Percentiles rank a stretch among this genome's conserved stretches.
Conservation (phyloP, 768 basidiomycete species). For the Pleurotus eryngii region DNA sequence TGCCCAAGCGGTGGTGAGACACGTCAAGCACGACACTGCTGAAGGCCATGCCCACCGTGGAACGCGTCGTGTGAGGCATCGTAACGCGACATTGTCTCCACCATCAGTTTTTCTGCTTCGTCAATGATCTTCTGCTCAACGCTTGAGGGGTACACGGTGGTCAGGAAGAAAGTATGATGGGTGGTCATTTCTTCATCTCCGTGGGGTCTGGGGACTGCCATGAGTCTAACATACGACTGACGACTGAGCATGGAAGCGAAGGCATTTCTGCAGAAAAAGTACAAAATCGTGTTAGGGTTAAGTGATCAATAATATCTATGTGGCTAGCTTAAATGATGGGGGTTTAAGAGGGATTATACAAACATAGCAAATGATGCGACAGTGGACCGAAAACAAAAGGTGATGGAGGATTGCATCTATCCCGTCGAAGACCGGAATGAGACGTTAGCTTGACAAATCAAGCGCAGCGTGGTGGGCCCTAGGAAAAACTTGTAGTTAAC, state of each 20-base stretch:
- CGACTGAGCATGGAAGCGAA: no score
- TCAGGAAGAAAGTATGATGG: no score
- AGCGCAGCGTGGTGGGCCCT: background rate
- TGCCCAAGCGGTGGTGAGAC: background rate
- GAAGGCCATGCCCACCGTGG: slow-evolving; percentile 55
- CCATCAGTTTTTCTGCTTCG: slow-evolving; percentile 68
- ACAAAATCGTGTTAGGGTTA: background rate
- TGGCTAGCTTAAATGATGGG: background rate
- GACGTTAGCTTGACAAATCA: background rate
- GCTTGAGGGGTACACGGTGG: slow-evolving; percentile 44
- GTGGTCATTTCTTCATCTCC: no score
- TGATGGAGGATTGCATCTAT: background rate
- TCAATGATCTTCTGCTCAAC: slow-evolving; percentile 50
- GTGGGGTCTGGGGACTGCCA: no score
- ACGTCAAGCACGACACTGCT: slow-evolving; percentile 7
- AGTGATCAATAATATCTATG: background rate
- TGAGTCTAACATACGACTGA: no score
- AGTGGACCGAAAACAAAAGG: background rate
- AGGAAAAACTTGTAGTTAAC: slow-evolving; percentile 2
- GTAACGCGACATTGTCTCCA: slow-evolving; percentile 69
- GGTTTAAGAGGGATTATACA: slow-evolving; percentile 4
- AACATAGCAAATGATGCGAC: slow-evolving; percentile 6
- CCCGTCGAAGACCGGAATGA: background rate
- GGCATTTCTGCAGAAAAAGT: no score
- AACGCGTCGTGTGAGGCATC: slow-evolving; percentile 80